Evolutionary conservation across 2,329 filamentous ascomycete species (phyloP).

Genomic region (Fusarium chuoi): DNA sequence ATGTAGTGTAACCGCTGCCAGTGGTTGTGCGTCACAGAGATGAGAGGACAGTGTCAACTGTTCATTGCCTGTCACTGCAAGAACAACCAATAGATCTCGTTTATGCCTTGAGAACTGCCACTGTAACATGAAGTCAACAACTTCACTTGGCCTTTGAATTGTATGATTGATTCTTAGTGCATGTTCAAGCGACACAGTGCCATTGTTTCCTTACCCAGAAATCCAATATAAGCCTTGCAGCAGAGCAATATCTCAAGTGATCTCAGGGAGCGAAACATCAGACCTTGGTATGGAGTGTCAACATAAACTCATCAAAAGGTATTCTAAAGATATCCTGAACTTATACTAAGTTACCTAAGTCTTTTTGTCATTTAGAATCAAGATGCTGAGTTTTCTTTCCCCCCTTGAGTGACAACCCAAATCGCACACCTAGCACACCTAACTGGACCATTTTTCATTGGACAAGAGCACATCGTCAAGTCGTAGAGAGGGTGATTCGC

Average conservation of each 20-base stretch:
- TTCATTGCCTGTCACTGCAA: neutral
- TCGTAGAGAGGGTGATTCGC: neutral
- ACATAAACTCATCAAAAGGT: too few species aligned
- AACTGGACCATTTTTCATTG: neutral
- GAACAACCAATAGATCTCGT: neutral
- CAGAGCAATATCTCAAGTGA: neutral
- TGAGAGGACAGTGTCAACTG: neutral
- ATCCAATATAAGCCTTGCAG: neutral
- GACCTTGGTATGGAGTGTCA: too few species aligned
- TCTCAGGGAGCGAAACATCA: too few species aligned
- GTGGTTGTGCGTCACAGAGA: neutral
- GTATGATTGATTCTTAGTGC: neutral
- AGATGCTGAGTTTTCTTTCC: too few species aligned
- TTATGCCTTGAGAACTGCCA: neutral
- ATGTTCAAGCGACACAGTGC: neutral
- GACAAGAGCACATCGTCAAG: neutral
- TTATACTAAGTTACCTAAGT: too few species aligned
- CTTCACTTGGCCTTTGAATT: neutral
- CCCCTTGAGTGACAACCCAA: too few species aligned
- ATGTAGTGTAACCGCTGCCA: constrained; percentile 1
- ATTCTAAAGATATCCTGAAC: too few species aligned
- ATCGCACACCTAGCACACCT: neutral
- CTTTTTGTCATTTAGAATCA: too few species aligned
- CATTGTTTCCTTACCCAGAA: neutral
- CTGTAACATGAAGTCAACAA: neutral